These are phyloP conservation scores for Ceratocystiopsis sp. DNA, from an alignment of 2,329 filamentous ascomycete species.

Conservation along the genomic window DNA sequence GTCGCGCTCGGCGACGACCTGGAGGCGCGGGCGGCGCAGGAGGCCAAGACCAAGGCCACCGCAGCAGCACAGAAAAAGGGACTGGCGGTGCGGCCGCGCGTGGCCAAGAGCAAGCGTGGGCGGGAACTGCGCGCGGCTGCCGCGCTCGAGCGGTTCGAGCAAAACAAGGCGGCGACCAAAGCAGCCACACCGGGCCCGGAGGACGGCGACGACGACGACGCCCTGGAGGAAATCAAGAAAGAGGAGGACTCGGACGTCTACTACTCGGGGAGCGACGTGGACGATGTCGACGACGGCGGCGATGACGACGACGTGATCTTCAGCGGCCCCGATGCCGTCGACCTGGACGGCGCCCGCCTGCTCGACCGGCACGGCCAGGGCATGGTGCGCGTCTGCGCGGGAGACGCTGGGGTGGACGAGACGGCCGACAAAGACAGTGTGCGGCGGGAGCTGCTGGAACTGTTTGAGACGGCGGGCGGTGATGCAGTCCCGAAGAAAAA, in stretches of 20 bases:
- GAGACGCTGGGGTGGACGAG: slow-evolving; percentile 26
- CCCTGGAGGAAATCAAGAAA: slow-evolving; percentile 13
- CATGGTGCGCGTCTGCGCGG: slow-evolving; percentile 60
- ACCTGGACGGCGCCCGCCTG: slow-evolving; percentile 45
- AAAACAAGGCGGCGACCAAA: slow-evolving; percentile 33
- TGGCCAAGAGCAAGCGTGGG: slow-evolving; percentile 57
- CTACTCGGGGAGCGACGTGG: slow-evolving; percentile 32
- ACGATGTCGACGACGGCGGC: slow-evolving; percentile 30
- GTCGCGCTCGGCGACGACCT: slow-evolving; percentile 53
- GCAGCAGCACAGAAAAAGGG: slow-evolving; percentile 21
- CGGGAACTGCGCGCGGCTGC: slow-evolving; percentile 62
- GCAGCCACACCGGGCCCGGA: too few species aligned
- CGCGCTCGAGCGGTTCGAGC: slow-evolving; percentile 55
- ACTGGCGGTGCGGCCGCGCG: slow-evolving; percentile 48
- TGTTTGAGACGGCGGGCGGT: slow-evolving; percentile 26
- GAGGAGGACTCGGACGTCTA: slow-evolving; percentile 20
- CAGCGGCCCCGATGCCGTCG: slow-evolving; percentile 34
- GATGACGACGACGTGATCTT: slow-evolving; percentile 25
- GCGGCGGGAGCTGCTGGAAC: slow-evolving; percentile 49
- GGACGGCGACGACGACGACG: slow-evolving; percentile 22
- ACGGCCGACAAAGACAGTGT: slow-evolving; percentile 38
- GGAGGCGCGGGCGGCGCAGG: slow-evolving; percentile 44
- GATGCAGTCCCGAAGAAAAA: neutral
- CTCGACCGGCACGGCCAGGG: slow-evolving; percentile 48
- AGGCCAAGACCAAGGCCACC: slow-evolving; percentile 17